Evolutionary conservation across 75 land plant genomes (phyloP).

Genomic region (Picea sitchensis): DNA sequence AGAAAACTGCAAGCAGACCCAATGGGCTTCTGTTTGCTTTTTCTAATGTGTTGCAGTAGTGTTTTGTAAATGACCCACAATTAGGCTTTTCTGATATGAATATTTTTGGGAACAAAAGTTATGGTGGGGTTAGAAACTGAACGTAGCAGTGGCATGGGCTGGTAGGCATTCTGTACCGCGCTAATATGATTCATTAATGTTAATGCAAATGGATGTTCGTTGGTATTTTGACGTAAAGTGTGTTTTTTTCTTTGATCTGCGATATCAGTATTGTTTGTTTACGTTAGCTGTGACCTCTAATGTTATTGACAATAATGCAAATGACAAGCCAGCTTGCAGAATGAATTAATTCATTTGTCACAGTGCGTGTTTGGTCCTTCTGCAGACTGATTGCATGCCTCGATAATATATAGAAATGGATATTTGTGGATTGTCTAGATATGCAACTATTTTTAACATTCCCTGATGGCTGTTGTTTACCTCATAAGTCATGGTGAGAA

Average conservation of each 20-base stretch:
- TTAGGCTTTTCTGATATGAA: no score
- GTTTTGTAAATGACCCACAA: no score
- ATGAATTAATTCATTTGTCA: no score
- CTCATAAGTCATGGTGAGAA: no score
- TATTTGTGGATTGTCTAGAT: not conserved
- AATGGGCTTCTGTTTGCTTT: not conserved
- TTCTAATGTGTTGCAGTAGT: not conserved
- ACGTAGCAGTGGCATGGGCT: not conserved
- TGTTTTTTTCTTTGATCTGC: not conserved
- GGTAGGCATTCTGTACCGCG: no score
- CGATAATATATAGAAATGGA: not conserved
- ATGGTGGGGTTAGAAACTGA: no score
- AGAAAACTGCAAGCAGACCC: not conserved
- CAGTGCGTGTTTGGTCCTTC: not conserved
- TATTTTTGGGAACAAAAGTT: no score
- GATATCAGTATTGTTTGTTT: not conserved
- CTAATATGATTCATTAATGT: no score
- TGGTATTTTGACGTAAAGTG: not conserved
- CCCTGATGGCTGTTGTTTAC: no score
- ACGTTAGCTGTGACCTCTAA: not conserved
- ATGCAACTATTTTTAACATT: no score
- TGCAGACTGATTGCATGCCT: not conserved
- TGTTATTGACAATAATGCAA: not conserved
- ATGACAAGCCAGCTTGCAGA: no score
- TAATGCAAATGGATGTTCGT: not conserved